Evolutionary conservation across 345 rosid genomes (phyloP).

Genomic region (Sonneratia caseolaris): DNA sequence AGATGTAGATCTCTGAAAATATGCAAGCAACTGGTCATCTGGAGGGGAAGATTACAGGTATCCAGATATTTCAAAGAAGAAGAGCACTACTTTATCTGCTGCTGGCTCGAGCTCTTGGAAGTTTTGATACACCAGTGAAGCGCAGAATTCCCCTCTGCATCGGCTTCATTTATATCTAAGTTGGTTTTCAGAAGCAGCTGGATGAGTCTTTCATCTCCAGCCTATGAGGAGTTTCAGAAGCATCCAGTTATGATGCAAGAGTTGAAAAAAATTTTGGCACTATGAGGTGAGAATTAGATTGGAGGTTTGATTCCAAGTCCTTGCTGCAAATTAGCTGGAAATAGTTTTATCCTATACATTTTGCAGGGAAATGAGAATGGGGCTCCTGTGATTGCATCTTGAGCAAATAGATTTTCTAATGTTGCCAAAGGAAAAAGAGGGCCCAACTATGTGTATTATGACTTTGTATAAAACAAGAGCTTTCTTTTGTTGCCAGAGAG

Average conservation of each 20-base stretch:
- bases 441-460: background rate
- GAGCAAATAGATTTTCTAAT: background rate
- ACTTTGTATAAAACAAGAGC: background rate
- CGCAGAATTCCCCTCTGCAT: conserved; percentile 65
- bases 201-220: conserved; percentile 61
- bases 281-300: background rate
- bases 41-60: background rate
- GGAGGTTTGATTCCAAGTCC: background rate
- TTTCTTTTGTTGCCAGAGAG: background rate
- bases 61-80: conserved; percentile 2
- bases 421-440: background rate
- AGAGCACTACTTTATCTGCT: conserved; percentile 48
- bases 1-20: conserved; percentile 49
- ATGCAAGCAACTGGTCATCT: background rate
- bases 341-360: background rate
- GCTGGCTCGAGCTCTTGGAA: conserved; percentile 37
- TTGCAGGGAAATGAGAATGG: background rate
- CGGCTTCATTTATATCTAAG: conserved; percentile 45
- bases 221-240: conserved; percentile 29
- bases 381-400: background rate
- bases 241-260: background rate
- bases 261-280: background rate
- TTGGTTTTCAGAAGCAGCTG: conserved; percentile 54
- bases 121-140: conserved; percentile 65
- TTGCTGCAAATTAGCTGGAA: background rate